A percentile compares a stretch with the other conserved stretches of the same genome.
These are phyloP conservation scores for Pestalotiopsis sp. DNA, from an alignment of 2,329 filamentous ascomycete genomes.

Conservation along the genomic window DNA sequence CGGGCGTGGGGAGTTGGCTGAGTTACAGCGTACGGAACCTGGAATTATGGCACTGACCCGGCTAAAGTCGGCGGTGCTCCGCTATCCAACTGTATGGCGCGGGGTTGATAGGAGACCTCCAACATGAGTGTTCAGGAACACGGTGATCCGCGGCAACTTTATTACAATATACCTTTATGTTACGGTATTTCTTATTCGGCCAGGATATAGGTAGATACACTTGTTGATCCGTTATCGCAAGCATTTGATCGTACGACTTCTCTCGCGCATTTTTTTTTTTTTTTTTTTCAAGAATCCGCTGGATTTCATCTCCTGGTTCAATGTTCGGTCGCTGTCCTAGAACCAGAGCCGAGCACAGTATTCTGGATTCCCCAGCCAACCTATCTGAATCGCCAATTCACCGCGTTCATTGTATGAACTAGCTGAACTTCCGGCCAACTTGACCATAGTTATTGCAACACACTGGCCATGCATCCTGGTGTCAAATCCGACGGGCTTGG, in stretches of 20 bases:
- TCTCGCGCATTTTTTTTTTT: too few species aligned
- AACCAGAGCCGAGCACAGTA: not conserved
- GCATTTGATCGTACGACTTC: not conserved
- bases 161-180: not conserved
- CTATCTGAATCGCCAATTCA: not conserved
- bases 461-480: not conserved
- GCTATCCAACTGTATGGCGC: not conserved
- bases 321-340: not conserved
- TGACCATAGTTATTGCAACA: not conserved
- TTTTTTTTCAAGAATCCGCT: too few species aligned
- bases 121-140: not conserved
- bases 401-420: too few species aligned
- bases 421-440: not conserved
- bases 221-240: not conserved
- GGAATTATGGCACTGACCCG: not conserved
- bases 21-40: not conserved
- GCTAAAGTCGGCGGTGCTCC: not conserved
- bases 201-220: not conserved
- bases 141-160: not conserved
- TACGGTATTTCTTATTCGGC: not conserved
- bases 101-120: not conserved
- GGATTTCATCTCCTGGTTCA: too few species aligned
- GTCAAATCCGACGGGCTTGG: conserved; percentile 7
- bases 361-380: not conserved
- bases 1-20: not conserved